Evolutionary conservation across 1,284 basidiomycete genomes (phyloP).

Genomic region (Pseudozyma tsukubaensis): DNA sequence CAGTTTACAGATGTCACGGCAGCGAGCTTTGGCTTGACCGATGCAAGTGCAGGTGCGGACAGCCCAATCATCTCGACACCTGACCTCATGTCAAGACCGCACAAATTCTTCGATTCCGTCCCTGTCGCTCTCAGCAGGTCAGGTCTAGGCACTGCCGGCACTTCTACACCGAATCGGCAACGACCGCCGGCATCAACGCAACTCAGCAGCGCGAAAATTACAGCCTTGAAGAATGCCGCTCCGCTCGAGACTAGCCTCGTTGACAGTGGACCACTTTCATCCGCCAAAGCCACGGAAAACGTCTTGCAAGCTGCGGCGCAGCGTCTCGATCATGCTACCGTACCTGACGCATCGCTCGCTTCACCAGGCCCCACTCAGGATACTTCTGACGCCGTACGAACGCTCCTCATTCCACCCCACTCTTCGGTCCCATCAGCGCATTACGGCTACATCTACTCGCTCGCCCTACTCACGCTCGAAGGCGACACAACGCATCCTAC

Average conservation of each 20-base stretch:
- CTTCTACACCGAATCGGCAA: conserved; percentile 25
- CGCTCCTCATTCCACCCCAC: conserved; percentile 33
- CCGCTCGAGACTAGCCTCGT: not conserved
- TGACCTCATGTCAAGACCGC: conserved; percentile 43
- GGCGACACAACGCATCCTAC: conserved; percentile 32
- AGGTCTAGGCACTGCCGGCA: conserved; percentile 33
- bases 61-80: conserved; percentile 48
- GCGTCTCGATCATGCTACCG: conserved; percentile 24
- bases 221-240: not conserved
- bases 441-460: conserved; percentile 92
- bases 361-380: not conserved
- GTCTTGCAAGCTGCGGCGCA: conserved; percentile 33
- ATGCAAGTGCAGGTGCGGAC: conserved; percentile 10
- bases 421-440: conserved; percentile 78
- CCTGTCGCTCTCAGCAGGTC: conserved; percentile 45
- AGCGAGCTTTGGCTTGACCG: not conserved
- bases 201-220: not conserved
- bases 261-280: conserved; percentile 13
- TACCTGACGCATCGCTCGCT: conserved; percentile 1
- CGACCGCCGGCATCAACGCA: conserved; percentile 2
- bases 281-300: conserved; percentile 21
- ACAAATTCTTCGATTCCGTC: conserved; percentile 70
- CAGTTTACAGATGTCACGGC: not conserved
- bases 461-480: conserved; percentile 74
- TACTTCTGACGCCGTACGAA: conserved; percentile 15